phyloP scores from a whole-genome alignment of 1,284 basidiomycete genomes.

The Coniferiporia weirii region DNA sequence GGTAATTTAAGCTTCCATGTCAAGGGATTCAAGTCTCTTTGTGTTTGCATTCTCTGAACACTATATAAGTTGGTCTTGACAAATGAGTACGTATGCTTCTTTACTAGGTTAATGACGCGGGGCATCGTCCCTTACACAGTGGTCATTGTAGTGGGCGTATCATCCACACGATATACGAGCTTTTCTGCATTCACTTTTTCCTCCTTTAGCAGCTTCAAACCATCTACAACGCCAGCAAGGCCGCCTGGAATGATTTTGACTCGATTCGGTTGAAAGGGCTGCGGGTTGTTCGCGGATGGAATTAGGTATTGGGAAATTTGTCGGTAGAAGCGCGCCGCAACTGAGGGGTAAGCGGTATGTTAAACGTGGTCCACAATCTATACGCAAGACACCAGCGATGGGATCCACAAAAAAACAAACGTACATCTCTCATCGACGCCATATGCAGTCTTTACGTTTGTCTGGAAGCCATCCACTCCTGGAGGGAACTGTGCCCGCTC shows the following conservation, averaged over 20 bases:
- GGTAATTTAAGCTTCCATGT: no score
- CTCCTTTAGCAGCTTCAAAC: constrained; percentile 23
- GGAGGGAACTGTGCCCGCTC: constrained; percentile 5
- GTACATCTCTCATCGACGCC: constrained; percentile 1
- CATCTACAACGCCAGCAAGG: constrained; percentile 26
- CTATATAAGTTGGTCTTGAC: no score
- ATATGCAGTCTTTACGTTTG: constrained; percentile 3
- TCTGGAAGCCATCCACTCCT: background rate
- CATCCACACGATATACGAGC: constrained; percentile 29
- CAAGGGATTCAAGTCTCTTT: no score
- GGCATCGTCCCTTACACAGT: no score
- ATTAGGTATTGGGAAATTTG: background rate
- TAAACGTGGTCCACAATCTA: background rate
- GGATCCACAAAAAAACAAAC: background rate
- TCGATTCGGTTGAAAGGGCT: constrained; percentile 18
- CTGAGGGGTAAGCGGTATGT: background rate
- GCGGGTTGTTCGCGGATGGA: background rate
- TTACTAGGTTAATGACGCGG: no score
- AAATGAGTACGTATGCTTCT: no score
- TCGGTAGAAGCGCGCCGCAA: constrained; percentile 6
- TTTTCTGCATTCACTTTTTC: constrained; percentile 27
- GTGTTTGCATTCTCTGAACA: no score
- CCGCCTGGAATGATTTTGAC: constrained; percentile 26
- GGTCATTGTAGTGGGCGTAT: constrained; percentile 19
- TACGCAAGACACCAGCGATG: background rate